A percentile compares a stretch with the other conserved stretches of the same genome.
Evolutionary conservation across 2,329 filamentous ascomycete species (phyloP).

Genomic region (Colletotrichum chrysophilum): DNA sequence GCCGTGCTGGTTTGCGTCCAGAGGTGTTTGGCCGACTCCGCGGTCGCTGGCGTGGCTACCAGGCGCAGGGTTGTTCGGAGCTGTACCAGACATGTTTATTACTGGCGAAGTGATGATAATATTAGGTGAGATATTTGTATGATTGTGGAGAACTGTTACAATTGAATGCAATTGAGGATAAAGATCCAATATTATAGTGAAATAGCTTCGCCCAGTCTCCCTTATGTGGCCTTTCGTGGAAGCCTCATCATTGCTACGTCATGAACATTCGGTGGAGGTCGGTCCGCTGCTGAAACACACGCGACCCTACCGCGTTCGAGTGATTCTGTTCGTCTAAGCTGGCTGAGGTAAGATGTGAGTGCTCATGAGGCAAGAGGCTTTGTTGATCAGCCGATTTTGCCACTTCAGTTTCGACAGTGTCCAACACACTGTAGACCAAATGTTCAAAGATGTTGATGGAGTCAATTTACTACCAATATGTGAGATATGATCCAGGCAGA

Average conservation of each 20-base stretch:
- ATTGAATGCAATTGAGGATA: background rate
- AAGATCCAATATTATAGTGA: background rate
- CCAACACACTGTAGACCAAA: background rate
- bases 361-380: background rate
- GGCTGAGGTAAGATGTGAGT: background rate
- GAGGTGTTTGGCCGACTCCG: background rate
- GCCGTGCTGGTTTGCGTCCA: slow-evolving; percentile 6
- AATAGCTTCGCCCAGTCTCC: background rate
- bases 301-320: background rate
- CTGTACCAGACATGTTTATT: slow-evolving; percentile 10
- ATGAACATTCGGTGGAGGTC: background rate
- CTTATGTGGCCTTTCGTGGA: background rate
- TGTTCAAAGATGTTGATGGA: background rate
- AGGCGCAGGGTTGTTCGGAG: slow-evolving; percentile 1
- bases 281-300: background rate
- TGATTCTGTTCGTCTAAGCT: background rate
- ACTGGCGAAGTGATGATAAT: background rate
- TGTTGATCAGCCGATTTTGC: background rate
- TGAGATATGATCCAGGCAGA: background rate
- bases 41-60: slow-evolving; percentile 5
- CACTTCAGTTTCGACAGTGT: background rate
- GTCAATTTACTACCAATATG: background rate
- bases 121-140: background rate
- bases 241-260: background rate
- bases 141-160: background rate